Evolutionary conservation across 192 early-diverging fungal species (phyloP).

Genomic region (Mortierella claussenii): DNA sequence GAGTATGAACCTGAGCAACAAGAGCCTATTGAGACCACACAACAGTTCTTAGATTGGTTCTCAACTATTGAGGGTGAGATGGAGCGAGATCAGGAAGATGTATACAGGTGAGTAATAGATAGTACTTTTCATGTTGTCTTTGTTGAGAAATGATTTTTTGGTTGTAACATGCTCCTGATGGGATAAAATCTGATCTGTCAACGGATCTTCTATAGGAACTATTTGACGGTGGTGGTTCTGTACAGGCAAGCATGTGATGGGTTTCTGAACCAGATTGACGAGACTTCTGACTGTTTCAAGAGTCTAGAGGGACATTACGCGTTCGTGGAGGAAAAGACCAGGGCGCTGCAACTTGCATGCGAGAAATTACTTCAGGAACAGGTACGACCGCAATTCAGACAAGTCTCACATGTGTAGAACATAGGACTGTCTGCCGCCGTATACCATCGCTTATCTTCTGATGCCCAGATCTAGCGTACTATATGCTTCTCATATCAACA

Average conservation of each 20-base stretch:
- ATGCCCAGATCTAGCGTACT: neutral
- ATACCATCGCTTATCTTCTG: neutral
- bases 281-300: conserved; percentile 66
- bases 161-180: too few species aligned
- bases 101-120: conserved; percentile 77
- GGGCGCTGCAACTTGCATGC: conserved; percentile 81
- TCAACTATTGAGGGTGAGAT: conserved; percentile 79
- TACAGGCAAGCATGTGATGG: conserved; percentile 74
- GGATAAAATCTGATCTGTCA: too few species aligned
- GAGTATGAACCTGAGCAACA: conserved; percentile 48
- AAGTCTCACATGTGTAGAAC: too few species aligned
- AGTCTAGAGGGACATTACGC: conserved; percentile 75
- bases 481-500: too few species aligned
- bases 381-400: conserved; percentile 18
- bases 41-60: conserved; percentile 98
- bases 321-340: conserved; percentile 84
- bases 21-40: conserved; percentile 84
- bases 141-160: too few species aligned
- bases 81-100: conserved; percentile 89
- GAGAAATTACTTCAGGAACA: conserved; percentile 80
- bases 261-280: conserved; percentile 70
- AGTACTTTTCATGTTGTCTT: too few species aligned
- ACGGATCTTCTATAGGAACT: conserved; percentile 61
- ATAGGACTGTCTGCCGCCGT: neutral
- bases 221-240: conserved; percentile 65